Conservation (phyloP, 495 filamentous ascomycete genomes). For the Penicillium paxilli region DNA sequence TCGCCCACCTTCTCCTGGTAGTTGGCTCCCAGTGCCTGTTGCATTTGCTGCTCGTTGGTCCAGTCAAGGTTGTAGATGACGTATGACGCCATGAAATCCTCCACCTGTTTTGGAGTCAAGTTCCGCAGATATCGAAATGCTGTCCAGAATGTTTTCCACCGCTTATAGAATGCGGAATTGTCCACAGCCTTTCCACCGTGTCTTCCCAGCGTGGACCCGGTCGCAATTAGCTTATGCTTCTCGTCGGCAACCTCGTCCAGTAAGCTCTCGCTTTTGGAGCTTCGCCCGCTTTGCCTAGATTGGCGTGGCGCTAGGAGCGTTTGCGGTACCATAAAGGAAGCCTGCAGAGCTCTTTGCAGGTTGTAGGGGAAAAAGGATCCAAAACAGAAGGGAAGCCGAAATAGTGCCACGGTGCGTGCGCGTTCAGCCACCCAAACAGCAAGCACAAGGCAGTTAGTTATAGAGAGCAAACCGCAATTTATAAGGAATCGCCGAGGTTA, state of each 20-base stretch:
- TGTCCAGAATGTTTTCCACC: slow-evolving; percentile 54
- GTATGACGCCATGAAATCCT: slow-evolving; percentile 67
- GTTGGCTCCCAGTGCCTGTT: slow-evolving; percentile 52
- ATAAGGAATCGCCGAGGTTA: too few species aligned
- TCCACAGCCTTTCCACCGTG: slow-evolving; percentile 35
- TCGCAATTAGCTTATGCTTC: slow-evolving; percentile 35
- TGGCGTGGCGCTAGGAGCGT: slow-evolving; percentile 20
- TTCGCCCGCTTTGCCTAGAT: slow-evolving; percentile 26
- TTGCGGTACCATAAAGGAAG: slow-evolving; percentile 22
- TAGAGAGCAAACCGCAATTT: too few species aligned
- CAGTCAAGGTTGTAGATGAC: slow-evolving; percentile 67
- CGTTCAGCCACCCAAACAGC: too few species aligned
- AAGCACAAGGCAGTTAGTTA: too few species aligned
- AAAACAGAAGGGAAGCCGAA: too few species aligned
- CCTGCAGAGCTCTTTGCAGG: too few species aligned
- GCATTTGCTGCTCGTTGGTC: slow-evolving; percentile 59
- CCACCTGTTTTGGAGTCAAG: slow-evolving; percentile 58
- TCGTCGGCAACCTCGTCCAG: slow-evolving; percentile 38
- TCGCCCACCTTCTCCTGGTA: slow-evolving; percentile 61
- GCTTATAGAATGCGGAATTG: slow-evolving; percentile 52
- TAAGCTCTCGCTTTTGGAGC: slow-evolving; percentile 43
- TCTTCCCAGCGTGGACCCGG: slow-evolving; percentile 17
- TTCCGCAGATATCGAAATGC: slow-evolving; percentile 57
- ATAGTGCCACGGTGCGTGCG: too few species aligned
- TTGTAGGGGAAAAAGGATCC: too few species aligned